Base-by-base conservation (phyloP, 441 rosid species). In the Biscutella laevigata region DNA sequence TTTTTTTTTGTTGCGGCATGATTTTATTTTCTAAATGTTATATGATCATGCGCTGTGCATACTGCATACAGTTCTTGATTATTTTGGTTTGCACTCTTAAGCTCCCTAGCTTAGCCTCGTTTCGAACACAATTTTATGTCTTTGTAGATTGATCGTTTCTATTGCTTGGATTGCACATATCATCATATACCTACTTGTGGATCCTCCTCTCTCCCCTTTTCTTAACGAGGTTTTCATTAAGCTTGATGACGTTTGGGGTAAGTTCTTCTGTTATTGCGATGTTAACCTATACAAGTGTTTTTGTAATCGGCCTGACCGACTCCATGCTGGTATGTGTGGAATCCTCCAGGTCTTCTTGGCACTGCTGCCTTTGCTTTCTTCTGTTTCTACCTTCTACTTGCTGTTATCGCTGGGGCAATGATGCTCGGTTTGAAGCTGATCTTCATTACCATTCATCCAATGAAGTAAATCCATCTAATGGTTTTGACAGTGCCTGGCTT, bases 371-470 rank as follows among this genome's bases (percentile, higher is more conserved):
- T 94, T 74, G 97, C 99, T 21, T 89, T 94, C 75, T 94, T 94
- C 77, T 94, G 99, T 80, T 86, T 89, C 78, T 94, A 94, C 75
- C 95, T 94, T 36, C 77, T 94, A 49, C 90, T 94, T 61, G 96
- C 97, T 40, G 97, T 94, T 58, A 75, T 94, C 43, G 97, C 99
- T 59, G 99, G 99, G 54, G 96, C 97, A 55, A 89, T 88, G 99
- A 86, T 94, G 99, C 74, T 94, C 64, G 97, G 99, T 19, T 74
- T 94, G 67, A 84, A 87, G 92, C 68, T 94, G 68, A 81, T 88
- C 67, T 89, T 94, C 74, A 74, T 89, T 32, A 89, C 99, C 5
- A 89, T 94, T 57, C 97, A 94, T 73, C 97, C 99, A 5, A 94
- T 94, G 99, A 94, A 94, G 97, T 94, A n/a, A 92, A 75, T 59